Percentiles rank a stretch among this genome's conserved stretches.
Conservation (phyloP, 2,329 filamentous ascomycete species). For the Cladosporium oxysporum region DNA sequence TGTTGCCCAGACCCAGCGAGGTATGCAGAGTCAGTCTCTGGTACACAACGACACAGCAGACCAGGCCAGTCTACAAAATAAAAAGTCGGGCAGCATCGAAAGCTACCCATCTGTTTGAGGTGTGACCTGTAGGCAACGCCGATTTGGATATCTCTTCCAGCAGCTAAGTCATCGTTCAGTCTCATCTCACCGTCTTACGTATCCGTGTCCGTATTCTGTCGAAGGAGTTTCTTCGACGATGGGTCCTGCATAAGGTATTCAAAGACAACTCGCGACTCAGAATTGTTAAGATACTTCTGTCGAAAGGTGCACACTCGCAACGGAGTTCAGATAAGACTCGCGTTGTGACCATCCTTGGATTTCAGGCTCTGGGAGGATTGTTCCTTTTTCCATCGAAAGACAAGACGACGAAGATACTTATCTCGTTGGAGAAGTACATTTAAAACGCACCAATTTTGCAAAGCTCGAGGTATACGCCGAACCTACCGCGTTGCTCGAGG, state of each 20-base stretch:
- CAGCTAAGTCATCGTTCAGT: constrained; percentile 5
- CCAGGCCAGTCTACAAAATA: not conserved
- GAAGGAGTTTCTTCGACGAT: not conserved
- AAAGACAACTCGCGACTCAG: not conserved
- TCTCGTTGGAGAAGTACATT: not conserved
- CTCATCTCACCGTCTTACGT: not conserved
- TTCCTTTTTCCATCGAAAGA: not conserved
- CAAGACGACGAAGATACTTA: not conserved
- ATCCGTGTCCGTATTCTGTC: not conserved
- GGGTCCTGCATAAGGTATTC: not conserved
- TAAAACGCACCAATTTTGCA: not conserved
- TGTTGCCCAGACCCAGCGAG: not conserved
- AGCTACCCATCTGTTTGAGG: not conserved
- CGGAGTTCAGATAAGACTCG: not conserved
- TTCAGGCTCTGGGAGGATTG: not conserved
- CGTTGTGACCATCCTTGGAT: too few relatives aligned
- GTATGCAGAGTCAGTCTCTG: not conserved
- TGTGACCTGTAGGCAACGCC: not conserved
- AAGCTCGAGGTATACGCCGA: not conserved
- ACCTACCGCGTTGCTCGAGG: not conserved
- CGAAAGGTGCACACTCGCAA: not conserved
- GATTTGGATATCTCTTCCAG: not conserved
- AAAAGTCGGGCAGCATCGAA: not conserved
- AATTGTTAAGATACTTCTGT: not conserved
- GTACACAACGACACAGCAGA: not conserved